These are phyloP conservation scores for Alternaria alternata DNA, from an alignment of 2,329 filamentous ascomycete species.

Conservation along the genomic window DNA sequence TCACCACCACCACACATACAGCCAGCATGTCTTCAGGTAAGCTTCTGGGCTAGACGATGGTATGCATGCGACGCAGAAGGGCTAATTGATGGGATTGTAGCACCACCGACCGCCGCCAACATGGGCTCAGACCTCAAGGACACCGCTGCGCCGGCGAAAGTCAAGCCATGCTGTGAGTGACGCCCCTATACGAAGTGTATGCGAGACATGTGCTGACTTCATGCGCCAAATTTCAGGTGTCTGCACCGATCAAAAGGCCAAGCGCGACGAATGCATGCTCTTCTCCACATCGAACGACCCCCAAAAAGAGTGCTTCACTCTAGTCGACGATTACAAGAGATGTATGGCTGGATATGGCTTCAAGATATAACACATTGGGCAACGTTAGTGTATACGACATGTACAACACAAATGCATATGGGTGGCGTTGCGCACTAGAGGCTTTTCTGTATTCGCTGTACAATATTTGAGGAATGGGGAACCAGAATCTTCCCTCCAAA, in stretches of 20 bases:
- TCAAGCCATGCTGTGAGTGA: constrained; percentile 48
- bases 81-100: constrained; percentile 25
- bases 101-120: constrained; percentile 52
- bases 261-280: constrained; percentile 98
- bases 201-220: not conserved
- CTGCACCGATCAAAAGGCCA: constrained; percentile 92
- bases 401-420: constrained; percentile 44
- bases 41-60: constrained; percentile 17
- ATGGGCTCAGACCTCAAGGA: constrained; percentile 56
- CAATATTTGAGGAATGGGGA: constrained; percentile 22
- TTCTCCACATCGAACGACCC: constrained; percentile 88
- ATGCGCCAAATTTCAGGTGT: constrained; percentile 57
- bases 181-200: not conserved
- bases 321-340: constrained; percentile 83
- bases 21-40: constrained; percentile 46
- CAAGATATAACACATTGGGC: constrained; percentile 57
- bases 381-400: constrained; percentile 38
- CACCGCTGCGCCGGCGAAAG: constrained; percentile 51
- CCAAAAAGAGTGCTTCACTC: constrained; percentile 79
- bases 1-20: constrained; percentile 26
- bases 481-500: constrained; percentile 42
- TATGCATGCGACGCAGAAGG: not conserved
- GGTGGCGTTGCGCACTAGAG: constrained; percentile 41
- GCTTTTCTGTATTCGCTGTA: constrained; percentile 33
- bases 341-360: constrained; percentile 97